Percentiles rank a stretch among this genome's conserved stretches.
These are phyloP conservation scores for Hygrophoropsis aurantiaca DNA, from an alignment of 768 basidiomycete species.

Conservation along the genomic window DNA sequence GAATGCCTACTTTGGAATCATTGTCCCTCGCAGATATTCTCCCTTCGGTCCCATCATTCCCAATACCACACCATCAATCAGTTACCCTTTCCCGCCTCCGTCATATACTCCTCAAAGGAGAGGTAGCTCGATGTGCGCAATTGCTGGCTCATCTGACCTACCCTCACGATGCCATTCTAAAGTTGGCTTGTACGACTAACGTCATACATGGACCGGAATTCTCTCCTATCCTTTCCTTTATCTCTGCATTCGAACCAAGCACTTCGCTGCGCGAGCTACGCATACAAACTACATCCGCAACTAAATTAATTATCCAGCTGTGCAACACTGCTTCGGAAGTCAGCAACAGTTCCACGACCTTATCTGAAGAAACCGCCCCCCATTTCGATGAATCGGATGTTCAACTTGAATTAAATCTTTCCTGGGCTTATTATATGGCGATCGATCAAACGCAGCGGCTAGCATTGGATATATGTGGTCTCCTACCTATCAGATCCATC, in stretches of 20 bases:
- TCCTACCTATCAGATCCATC: too few relatives aligned
- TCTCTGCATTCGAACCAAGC: background rate
- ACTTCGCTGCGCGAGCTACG: background rate
- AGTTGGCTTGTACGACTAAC: background rate
- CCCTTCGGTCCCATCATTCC: slow-evolving; percentile 13
- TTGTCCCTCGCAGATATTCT: slow-evolving; percentile 31
- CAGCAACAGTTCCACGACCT: background rate
- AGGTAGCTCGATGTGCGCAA: background rate
- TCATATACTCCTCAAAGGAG: too few relatives aligned
- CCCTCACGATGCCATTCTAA: background rate
- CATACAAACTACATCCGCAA: background rate
- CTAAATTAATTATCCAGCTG: background rate
- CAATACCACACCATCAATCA: too few relatives aligned
- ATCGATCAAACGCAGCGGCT: too few relatives aligned
- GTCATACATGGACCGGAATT: background rate
- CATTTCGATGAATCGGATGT: too few relatives aligned
- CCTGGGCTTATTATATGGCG: background rate
- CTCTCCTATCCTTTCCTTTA: background rate
- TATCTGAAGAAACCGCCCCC: too few relatives aligned
- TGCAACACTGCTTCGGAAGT: background rate
- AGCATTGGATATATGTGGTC: too few relatives aligned
- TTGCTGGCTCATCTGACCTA: background rate
- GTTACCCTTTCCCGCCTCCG: too few relatives aligned
- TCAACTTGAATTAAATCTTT: too few relatives aligned
- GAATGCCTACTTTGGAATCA: slow-evolving; percentile 30